Conservation (phyloP, 1,284 basidiomycete genomes). For the Malassezia sympodialis region DNA sequence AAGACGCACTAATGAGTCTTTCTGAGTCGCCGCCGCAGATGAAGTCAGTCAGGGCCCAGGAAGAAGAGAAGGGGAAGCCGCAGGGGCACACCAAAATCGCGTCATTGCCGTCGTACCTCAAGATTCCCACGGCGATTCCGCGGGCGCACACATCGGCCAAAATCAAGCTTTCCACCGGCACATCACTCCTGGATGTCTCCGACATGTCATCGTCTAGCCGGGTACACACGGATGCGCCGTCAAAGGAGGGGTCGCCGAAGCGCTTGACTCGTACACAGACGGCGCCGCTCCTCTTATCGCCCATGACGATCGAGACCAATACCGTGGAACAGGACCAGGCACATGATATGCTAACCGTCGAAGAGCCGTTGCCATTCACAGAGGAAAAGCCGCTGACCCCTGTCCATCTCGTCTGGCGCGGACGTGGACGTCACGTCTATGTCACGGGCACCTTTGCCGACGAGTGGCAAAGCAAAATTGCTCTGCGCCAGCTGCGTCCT, state of each 20-base stretch:
- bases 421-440: constrained; percentile 49
- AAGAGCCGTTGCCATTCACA: neutral
- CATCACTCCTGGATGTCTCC: neutral
- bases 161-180: constrained; percentile 11
- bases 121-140: constrained; percentile 44
- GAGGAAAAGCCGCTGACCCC: constrained; percentile 19
- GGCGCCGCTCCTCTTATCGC: neutral
- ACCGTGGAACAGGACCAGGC: neutral
- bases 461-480: constrained; percentile 53
- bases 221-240: constrained; percentile 6
- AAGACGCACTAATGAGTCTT: neutral
- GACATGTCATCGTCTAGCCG: constrained; percentile 4
- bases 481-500: constrained; percentile 29
- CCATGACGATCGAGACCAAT: neutral
- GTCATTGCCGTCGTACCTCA: constrained; percentile 43
- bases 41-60: neutral
- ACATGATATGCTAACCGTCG: neutral
- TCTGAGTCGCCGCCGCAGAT: neutral
- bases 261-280: constrained; percentile 21
- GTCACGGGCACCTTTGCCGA: constrained; percentile 57
- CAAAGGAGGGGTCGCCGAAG: constrained; percentile 18
- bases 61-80: neutral
- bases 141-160: constrained; percentile 25
- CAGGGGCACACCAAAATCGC: neutral
- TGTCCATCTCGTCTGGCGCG: constrained; percentile 31